phyloP scores from a whole-genome alignment of 768 basidiomycete species.

The Tricholoma flavovirens region DNA sequence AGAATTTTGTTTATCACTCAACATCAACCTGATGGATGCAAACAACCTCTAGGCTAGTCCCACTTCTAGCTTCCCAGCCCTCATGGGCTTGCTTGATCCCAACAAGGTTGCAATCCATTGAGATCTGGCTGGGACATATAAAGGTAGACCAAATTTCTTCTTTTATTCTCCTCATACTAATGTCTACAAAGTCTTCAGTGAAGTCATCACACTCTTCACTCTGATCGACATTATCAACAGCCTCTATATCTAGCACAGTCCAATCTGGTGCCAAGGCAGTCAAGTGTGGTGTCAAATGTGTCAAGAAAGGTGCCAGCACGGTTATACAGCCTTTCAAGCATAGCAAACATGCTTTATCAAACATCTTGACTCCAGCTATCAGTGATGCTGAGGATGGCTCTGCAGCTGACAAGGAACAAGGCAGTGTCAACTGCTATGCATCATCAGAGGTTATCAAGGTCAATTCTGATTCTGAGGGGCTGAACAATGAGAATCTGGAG shows the following conservation, averaged over 20 bases:
- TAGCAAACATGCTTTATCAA: too few relatives aligned
- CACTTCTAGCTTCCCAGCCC: not conserved
- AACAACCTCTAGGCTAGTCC: not conserved
- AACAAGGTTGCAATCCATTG: not conserved
- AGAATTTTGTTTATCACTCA: too few relatives aligned
- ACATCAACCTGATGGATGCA: too few relatives aligned
- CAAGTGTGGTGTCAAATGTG: too few relatives aligned
- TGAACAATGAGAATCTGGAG: not conserved
- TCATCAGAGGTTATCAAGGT: not conserved
- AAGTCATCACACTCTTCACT: not conserved
- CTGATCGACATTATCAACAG: not conserved
- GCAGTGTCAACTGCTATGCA: not conserved
- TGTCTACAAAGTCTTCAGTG: not conserved
- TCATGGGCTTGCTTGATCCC: not conserved
- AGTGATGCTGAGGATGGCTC: not conserved
- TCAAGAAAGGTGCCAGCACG: too few relatives aligned
- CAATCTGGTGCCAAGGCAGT: too few relatives aligned
- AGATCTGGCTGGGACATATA: not conserved
- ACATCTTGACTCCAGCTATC: not conserved
- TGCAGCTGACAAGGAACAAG: not conserved
- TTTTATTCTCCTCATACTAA: not conserved
- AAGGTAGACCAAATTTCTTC: not conserved
- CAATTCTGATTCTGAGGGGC: not conserved
- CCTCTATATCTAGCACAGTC: too few relatives aligned
- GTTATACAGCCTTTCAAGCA: too few relatives aligned